phyloP scores from a whole-genome alignment of 257 asterid species.

The Rehmannia glutinosa region DNA sequence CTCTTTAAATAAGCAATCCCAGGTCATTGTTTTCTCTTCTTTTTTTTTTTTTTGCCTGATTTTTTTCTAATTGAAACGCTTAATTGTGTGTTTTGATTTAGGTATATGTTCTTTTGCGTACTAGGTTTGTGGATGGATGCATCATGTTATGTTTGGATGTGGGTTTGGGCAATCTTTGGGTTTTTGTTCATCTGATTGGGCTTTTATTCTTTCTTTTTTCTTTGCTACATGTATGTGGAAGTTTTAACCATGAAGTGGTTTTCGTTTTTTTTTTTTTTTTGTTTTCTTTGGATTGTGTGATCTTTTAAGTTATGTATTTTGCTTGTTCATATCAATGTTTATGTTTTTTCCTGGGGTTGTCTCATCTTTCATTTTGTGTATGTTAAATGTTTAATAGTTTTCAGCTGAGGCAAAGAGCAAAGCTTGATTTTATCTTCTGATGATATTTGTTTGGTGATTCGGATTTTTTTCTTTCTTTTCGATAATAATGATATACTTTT shows the following conservation, averaged over 20 bases:
- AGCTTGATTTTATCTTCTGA: neutral
- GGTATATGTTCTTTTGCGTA: neutral
- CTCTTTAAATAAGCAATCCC: conserved; percentile 18
- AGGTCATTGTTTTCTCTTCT: conserved; percentile 16
- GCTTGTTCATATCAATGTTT: neutral
- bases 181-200: neutral
- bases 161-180: too few relatives aligned
- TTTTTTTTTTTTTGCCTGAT: neutral
- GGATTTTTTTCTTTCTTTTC: neutral
- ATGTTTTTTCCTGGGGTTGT: neutral
- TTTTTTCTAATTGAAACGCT: neutral
- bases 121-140: neutral
- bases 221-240: too few relatives aligned
- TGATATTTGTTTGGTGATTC: neutral
- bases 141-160: conserved; percentile 1
- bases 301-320: neutral
- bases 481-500: neutral
- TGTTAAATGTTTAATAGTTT: neutral
- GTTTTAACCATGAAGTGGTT: too few relatives aligned
- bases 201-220: too few relatives aligned
- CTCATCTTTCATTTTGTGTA: neutral
- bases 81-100: neutral
- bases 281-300: neutral
- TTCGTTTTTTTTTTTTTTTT: neutral
- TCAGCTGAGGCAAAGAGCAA: conserved; percentile 7